A percentile compares a stretch with the other conserved stretches of the same genome.
phyloP scores from a whole-genome alignment of 441 rosid species.

The Monsonia emarginata region DNA sequence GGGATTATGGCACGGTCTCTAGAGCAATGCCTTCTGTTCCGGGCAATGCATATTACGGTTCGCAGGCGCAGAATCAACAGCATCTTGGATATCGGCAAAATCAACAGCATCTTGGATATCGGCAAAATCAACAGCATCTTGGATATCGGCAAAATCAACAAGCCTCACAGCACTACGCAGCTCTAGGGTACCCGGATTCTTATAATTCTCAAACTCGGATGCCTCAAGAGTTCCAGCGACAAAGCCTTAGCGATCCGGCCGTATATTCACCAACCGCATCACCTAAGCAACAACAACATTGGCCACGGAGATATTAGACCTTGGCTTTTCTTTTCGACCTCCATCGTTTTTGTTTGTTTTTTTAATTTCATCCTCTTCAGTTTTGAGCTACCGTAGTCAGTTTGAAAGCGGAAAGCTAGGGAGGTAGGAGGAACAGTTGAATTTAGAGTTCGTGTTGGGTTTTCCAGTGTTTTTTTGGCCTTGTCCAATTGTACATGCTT shows the following conservation, averaged over 20 bases:
- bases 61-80: conserved; percentile 22
- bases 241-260: conserved; percentile 15
- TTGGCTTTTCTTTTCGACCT: background rate
- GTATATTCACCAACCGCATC: conserved; percentile 15
- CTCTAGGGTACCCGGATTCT: conserved; percentile 13
- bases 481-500: conserved; percentile 25
- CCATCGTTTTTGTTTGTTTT: background rate
- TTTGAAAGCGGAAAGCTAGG: conserved; percentile 19
- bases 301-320: conserved; percentile 26
- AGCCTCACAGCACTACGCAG: conserved; percentile 21
- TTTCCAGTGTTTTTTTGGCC: conserved; percentile 20
- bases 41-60: conserved; percentile 14
- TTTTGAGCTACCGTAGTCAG: conserved; percentile 5
- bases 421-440: conserved; percentile 9
- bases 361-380: conserved; percentile 6
- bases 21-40: conserved; percentile 18
- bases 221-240: conserved; percentile 19
- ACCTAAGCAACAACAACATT: conserved; percentile 19
- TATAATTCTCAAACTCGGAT: conserved; percentile 19
- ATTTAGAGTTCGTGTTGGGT: background rate
- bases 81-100: conserved; percentile 20
- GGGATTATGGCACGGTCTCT: conserved; percentile 22
- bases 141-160: conserved; percentile 25
- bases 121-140: conserved; percentile 21
- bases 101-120: conserved; percentile 24